A percentile compares a stretch with the other conserved stretches of the same genome.
phyloP scores from a whole-genome alignment of 345 rosid genomes.

The Camelina hispida region DNA sequence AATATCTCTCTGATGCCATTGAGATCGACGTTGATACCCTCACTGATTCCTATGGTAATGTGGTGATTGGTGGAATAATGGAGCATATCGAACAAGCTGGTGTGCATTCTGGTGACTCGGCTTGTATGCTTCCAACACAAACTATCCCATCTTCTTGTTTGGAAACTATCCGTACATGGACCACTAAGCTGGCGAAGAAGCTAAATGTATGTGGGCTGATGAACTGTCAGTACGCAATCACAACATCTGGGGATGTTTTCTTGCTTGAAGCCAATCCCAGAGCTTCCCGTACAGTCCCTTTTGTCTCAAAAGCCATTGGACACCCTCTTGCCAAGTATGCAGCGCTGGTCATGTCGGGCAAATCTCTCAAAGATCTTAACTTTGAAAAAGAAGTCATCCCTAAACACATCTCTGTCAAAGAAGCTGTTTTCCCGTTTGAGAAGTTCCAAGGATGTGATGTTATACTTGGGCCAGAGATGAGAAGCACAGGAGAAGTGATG shows the following conservation, averaged over 20 bases:
- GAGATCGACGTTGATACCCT: constrained; percentile 93
- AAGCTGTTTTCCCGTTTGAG: constrained; percentile 95
- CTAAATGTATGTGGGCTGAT: constrained; percentile 92
- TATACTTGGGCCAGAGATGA: constrained; percentile 94
- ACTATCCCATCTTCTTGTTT: constrained; percentile 73
- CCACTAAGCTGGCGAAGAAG: constrained; percentile 73
- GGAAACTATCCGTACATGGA: constrained; percentile 80
- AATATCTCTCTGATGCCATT: constrained; percentile 83
- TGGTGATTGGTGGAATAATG: constrained; percentile 97
- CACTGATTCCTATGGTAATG: constrained; percentile 79
- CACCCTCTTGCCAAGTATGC: constrained; percentile 96
- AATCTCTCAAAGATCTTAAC: constrained; percentile 66
- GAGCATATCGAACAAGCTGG: constrained; percentile 99
- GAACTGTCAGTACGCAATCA: constrained; percentile 94
- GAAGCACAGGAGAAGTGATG: constrained; percentile 97
- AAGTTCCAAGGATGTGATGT: constrained; percentile 97
- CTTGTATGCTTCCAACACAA: constrained; percentile 91
- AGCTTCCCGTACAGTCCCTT: constrained; percentile 96
- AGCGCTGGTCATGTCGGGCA: constrained; percentile 91
- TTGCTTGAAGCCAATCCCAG: constrained; percentile 98
- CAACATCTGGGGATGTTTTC: constrained; percentile 79
- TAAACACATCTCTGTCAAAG: constrained; percentile 82
- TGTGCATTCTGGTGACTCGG: constrained; percentile 98
- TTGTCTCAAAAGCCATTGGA: constrained; percentile 97
- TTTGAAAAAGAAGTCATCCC: constrained; percentile 88